Evolutionary conservation across 805 yeast genomes (phyloP).

Genomic region (Nakazawaea ishiwadae): DNA sequence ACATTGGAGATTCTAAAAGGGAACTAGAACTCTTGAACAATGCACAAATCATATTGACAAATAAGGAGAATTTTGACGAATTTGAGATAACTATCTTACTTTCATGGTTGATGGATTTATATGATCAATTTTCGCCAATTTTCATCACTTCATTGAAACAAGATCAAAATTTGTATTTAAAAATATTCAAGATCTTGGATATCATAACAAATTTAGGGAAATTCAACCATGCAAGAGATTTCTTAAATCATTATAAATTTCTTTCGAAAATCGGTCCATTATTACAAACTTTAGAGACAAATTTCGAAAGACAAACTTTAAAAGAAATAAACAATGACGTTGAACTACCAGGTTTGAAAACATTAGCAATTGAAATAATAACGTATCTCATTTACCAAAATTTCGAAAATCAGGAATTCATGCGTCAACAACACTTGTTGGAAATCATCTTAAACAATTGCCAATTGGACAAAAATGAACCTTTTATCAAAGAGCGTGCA

Average conservation of each 20-base stretch:
- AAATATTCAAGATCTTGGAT: conserved; percentile 19
- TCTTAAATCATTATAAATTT: conserved; percentile 35
- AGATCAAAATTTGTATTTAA: conserved; percentile 17
- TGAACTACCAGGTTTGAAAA: conserved; percentile 61
- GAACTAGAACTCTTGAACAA: conserved; percentile 20
- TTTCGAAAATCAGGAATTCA: conserved; percentile 56
- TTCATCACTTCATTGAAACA: conserved; percentile 18
- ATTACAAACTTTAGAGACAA: conserved; percentile 35
- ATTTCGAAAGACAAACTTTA: conserved; percentile 30
- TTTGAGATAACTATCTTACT: conserved; percentile 32
- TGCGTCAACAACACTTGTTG: conserved; percentile 64
- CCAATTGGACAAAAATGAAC: conserved; percentile 83
- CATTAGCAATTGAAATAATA: conserved; percentile 61
- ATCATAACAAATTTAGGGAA: conserved; percentile 30
- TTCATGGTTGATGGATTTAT: conserved; percentile 36
- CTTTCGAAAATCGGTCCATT: conserved; percentile 30
- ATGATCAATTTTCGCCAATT: conserved; percentile 16
- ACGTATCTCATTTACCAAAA: conserved; percentile 51
- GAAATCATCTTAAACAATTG: conserved; percentile 75
- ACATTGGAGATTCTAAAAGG: background rate
- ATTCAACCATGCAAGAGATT: conserved; percentile 34
- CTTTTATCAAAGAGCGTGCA: conserved; percentile 80
- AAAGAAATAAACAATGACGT: conserved; percentile 26
- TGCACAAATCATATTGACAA: conserved; percentile 32
- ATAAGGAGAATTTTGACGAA: conserved; percentile 37